Evolutionary conservation across 768 basidiomycete genomes (phyloP), one percentile per base, ranked within the genome.

Genomic region (Rubroboletus satanas): DNA sequence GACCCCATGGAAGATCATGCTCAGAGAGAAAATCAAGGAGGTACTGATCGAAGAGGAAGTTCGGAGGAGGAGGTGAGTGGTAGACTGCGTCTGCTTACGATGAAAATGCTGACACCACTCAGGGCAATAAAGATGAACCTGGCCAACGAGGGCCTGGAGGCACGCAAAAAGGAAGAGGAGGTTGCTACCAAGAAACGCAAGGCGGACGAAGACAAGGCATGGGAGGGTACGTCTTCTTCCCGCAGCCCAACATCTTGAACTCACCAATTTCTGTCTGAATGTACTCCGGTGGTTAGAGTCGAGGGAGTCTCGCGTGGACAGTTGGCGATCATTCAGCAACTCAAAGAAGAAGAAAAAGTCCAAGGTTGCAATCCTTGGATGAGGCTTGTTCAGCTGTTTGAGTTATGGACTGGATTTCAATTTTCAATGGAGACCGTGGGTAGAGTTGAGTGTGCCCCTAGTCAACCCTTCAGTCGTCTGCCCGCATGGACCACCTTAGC

Each of bases 101-200:
- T 45, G 7, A 29, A 55, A 37, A 41, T 51, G 14, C 42, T 52
- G 37, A 60, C 56, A 32, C 28, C 21, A n/a, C n/a, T 4, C 59
- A 93, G 91, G 66, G 90, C 92, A 1, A 73, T 93, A 63, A 93
- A 93, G 77, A 84, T 93, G 84, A 92, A 92, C 66, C 71, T 94
- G 52, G 92, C 92, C 8, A 94, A 94, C 62, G 92, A 94, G 70
- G 93, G 93, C 4, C 75, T 94, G 5, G 93, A 96, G 67, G 94
- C 94, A n/a, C 80, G 86, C 63, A 90, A 88, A 78, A 93, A 92
- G 67, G 93, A 97, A 49, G 91, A 93, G 54, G 94, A 94, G 61
- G 78, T 88, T 11, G 72, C 77, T 23, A 64, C 83, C 35, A 84
- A 73, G 74, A 96, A 96, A 71, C 80, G 93, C 51, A 96, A 96